Percentiles rank a stretch among this genome's conserved stretches.
Conservation (phyloP, 768 basidiomycete genomes). For the Podaxis carcinomalis region DNA sequence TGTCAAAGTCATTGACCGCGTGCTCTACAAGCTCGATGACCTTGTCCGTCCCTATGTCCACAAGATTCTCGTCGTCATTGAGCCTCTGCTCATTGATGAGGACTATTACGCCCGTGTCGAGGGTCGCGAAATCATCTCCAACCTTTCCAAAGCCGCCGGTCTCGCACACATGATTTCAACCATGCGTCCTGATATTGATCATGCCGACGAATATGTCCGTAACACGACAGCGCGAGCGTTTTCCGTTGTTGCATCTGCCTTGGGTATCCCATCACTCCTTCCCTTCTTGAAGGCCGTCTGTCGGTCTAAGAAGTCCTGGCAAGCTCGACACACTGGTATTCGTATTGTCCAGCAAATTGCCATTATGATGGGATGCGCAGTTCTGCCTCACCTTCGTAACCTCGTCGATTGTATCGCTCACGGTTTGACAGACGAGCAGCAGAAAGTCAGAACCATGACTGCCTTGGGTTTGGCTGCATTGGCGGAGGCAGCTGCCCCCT, state of each 20-base stretch:
- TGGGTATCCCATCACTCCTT: conserved; percentile 94
- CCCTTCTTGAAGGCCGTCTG: conserved; percentile 99
- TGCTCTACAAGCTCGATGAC: conserved; percentile 98
- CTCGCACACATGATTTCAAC: conserved; percentile 99
- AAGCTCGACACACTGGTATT: conserved; percentile 98
- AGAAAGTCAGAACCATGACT: conserved; percentile 96
- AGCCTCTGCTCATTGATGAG: conserved; percentile 97
- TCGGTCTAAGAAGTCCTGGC: conserved; percentile 99
- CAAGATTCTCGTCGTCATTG: conserved; percentile 99
- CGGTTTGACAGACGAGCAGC: conserved; percentile 90
- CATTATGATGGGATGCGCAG: conserved; percentile 99
- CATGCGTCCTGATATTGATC: conserved; percentile 99
- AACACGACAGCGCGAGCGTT: conserved; percentile 99
- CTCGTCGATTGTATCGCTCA: conserved; percentile 95
- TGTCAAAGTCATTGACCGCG: conserved; percentile 98
- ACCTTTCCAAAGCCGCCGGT: conserved; percentile 96
- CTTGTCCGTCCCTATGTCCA: conserved; percentile 98
- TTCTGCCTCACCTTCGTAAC: conserved; percentile 94
- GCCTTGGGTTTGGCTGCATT: conserved; percentile 88
- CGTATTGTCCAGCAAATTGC: conserved; percentile 99
- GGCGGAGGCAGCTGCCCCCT: conserved; percentile 95
- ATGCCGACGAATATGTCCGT: conserved; percentile 98
- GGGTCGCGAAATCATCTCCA: conserved; percentile 98
- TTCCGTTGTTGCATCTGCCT: conserved; percentile 97
- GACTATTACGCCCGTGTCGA: conserved; percentile 96